Evolutionary conservation across 2,329 filamentous ascomycete genomes (phyloP).

Genomic region (Chrysoporthe cubensis): DNA sequence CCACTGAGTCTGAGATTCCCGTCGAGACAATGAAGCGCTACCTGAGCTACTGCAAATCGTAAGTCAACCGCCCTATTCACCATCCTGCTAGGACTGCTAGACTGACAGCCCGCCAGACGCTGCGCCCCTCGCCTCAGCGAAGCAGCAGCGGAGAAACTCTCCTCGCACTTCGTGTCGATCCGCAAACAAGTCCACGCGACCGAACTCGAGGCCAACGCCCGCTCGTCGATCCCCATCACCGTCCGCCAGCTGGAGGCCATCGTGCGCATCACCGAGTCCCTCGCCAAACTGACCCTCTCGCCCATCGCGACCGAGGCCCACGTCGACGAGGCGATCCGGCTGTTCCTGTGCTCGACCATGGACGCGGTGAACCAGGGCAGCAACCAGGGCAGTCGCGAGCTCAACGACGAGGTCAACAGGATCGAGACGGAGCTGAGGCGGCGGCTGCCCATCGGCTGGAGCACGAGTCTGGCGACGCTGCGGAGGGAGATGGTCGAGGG

Average conservation of each 20-base stretch:
- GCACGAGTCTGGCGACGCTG: conserved; percentile 84
- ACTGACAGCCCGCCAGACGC: conserved; percentile 59
- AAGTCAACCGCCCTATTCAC: conserved; percentile 43
- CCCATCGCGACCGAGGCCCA: conserved; percentile 87
- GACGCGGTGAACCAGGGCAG: conserved; percentile 92
- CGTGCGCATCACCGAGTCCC: conserved; percentile 92
- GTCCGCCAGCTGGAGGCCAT: conserved; percentile 97
- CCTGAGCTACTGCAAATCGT: conserved; percentile 95
- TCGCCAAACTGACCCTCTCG: conserved; percentile 87
- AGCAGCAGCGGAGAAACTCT: conserved; percentile 93
- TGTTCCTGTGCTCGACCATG: conserved; percentile 97
- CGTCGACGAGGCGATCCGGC: conserved; percentile 94
- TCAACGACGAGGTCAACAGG: conserved; percentile 86
- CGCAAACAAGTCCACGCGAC: conserved; percentile 90
- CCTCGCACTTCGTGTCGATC: conserved; percentile 96
- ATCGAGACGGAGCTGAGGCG: conserved; percentile 88
- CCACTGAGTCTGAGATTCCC: conserved; percentile 83
- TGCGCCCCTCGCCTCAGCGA: conserved; percentile 90
- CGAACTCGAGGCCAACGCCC: conserved; percentile 85
- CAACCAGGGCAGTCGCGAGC: conserved; percentile 79
- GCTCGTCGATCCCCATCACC: conserved; percentile 95
- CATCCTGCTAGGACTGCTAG: neutral
- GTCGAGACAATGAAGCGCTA: conserved; percentile 98
- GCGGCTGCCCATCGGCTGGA: conserved; percentile 92
- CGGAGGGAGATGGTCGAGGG: conserved; percentile 90